Base-by-base conservation (phyloP, 257 asterid species). In the Phtheirospermum japonicum region DNA sequence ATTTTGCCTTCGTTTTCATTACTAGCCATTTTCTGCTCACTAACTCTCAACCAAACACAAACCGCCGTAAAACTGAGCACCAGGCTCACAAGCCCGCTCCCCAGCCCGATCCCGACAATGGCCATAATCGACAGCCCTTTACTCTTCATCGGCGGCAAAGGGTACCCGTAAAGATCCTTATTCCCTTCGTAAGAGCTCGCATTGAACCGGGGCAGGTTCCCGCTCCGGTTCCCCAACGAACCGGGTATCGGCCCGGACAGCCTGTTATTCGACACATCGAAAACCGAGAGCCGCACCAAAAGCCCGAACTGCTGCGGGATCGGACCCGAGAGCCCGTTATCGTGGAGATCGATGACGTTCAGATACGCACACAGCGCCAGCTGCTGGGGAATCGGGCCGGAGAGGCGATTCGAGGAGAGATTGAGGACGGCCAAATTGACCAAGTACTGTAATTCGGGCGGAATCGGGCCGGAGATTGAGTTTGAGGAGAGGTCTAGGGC, bases 101-200 rank as follows among this genome's bases (percentile, higher is more conserved):
- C 96, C 36, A 88, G 78, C 64, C 96, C 95, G 82, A 88, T 88
- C 69, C 92, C 96, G 6, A 85, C 96, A 16, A 88, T 85, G 11
- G 75, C 78, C 80, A 80, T 2, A 20, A 85, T 59, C 14, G 92
- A 83, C 6, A 88, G 62, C 66, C 92, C 95, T 33, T 59, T 76
- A 19, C 64, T 83, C 76, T 70, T 88, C 87, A 76, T 75, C 49
- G 87, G 81, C 48, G 82, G 76, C 45, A 88, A 70, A 1, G 96
- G 96, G 67, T 78, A 83, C 20, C 96, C 96, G 34, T 78, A 88
- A 1, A 88, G 85, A 68, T 76, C 89, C 74, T 78, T 82, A 42
- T 88, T 88, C 68, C 89, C 88, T 42, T 59, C 78, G 61, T 46
- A 89, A 2, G 91, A 84, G 61, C 88, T 86, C 14, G 81, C 78